Percentiles rank a stretch among this genome's conserved stretches.
These are phyloP conservation scores for Artemisia tridentata DNA, from an alignment of 129 eudicot genomes.

Conservation along the genomic window DNA sequence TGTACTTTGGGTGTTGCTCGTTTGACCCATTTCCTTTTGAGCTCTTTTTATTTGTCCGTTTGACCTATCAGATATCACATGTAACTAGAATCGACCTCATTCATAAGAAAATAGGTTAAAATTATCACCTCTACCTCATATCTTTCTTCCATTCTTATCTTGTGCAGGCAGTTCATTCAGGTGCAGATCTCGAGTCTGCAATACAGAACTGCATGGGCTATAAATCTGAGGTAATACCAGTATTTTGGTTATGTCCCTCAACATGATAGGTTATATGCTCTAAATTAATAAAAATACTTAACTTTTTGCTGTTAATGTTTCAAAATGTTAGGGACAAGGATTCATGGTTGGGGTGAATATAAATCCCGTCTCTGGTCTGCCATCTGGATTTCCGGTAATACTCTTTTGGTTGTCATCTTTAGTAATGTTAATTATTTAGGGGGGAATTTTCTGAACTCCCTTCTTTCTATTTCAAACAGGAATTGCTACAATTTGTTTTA, in stretches of 20 bases:
- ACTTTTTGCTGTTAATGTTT: slow-evolving; percentile 20
- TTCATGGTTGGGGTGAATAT: slow-evolving; percentile 96
- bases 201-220: slow-evolving; percentile 92
- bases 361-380: slow-evolving; percentile 89
- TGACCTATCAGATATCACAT: too few relatives aligned
- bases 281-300: background rate
- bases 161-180: slow-evolving; percentile 97
- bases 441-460: slow-evolving; percentile 14
- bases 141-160: slow-evolving; percentile 7
- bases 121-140: background rate
- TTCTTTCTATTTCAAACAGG: slow-evolving; percentile 45
- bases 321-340: slow-evolving; percentile 66
- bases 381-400: slow-evolving; percentile 81
- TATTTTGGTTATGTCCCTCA: slow-evolving; percentile 13
- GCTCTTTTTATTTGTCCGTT: too few relatives aligned
- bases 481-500: slow-evolving; percentile 67
- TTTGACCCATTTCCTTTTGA: too few relatives aligned
- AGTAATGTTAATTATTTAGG: background rate
- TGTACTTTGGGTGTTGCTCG: too few relatives aligned
- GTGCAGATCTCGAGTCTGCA: slow-evolving; percentile 97
- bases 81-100: too few relatives aligned
- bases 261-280: slow-evolving; percentile 10
- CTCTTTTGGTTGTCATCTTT: slow-evolving; percentile 19
- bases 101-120: too few relatives aligned
- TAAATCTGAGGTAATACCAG: slow-evolving; percentile 58